Percentiles rank a stretch among this genome's conserved stretches.
These are phyloP conservation scores for Coniochaeta ligniaria DNA, from an alignment of 2,329 filamentous ascomycete genomes.

Conservation along the genomic window DNA sequence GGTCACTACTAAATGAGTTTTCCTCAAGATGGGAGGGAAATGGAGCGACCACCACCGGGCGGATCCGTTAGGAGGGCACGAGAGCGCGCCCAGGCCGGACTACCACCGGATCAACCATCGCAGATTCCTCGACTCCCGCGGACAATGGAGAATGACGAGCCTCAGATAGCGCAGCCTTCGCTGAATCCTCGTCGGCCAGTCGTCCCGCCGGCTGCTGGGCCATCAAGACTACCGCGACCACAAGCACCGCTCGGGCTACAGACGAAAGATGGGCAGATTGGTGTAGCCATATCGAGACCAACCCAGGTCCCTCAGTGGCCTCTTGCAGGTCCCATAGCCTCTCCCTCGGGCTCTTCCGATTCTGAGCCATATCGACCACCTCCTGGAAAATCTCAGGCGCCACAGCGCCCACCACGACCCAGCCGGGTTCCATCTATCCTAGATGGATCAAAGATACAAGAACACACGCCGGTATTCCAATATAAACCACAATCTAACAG, in stretches of 20 bases:
- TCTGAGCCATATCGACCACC: constrained; percentile 41
- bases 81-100: constrained; percentile 40
- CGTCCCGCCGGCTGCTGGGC: constrained; percentile 13
- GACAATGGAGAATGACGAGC: constrained; percentile 14
- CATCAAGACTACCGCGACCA: constrained; percentile 19
- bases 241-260: constrained; percentile 26
- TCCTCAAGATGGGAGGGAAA: constrained; percentile 44
- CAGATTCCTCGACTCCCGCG: not conserved
- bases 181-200: constrained; percentile 20
- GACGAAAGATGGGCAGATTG: constrained; percentile 28
- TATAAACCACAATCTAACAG: constrained; percentile 30
- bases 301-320: constrained; percentile 49
- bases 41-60: constrained; percentile 35
- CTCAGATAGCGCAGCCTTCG: constrained; percentile 18
- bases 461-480: constrained; percentile 47
- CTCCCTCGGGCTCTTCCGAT: constrained; percentile 22
- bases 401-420: constrained; percentile 52
- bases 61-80: constrained; percentile 49
- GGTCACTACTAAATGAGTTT: constrained; percentile 43
- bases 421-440: constrained; percentile 53
- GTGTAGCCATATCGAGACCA: constrained; percentile 45
- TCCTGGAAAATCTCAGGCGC: constrained; percentile 41
- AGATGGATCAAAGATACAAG: constrained; percentile 47
- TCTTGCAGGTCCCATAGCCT: constrained; percentile 30
- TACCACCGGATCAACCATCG: constrained; percentile 20